These are phyloP conservation scores for Rhizopus stolonifer DNA, from an alignment of 371 early-diverging fungal genomes.

Conservation along the genomic window DNA sequence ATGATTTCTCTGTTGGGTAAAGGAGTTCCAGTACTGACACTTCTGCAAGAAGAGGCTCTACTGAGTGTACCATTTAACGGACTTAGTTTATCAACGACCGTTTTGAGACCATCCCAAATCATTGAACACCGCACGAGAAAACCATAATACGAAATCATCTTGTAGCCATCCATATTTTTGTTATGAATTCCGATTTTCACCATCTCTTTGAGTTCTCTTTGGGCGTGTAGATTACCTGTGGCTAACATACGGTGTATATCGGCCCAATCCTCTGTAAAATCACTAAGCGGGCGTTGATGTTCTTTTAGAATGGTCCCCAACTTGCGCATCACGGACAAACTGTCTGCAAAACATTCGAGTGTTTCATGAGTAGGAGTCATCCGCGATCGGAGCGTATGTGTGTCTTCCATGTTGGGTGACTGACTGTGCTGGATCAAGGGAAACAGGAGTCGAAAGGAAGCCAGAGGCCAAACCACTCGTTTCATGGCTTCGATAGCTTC, in stretches of 20 bases:
- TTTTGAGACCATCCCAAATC: slow-evolving; percentile 28
- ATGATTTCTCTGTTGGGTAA: slow-evolving; percentile 17
- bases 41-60: slow-evolving; percentile 12
- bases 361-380: slow-evolving; percentile 19
- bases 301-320: slow-evolving; percentile 18
- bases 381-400: slow-evolving; percentile 4
- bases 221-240: slow-evolving; percentile 13
- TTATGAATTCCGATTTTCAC: slow-evolving; percentile 12
- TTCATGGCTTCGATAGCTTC: slow-evolving; percentile 41
- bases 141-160: slow-evolving; percentile 23
- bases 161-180: slow-evolving; percentile 18
- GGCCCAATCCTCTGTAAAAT: slow-evolving; percentile 21
- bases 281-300: slow-evolving; percentile 15
- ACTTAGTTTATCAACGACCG: slow-evolving; percentile 25
- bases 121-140: slow-evolving; percentile 27
- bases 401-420: not conserved
- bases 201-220: slow-evolving; percentile 13
- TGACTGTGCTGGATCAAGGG: slow-evolving; percentile 20
- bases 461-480: slow-evolving; percentile 34
- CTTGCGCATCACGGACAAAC: slow-evolving; percentile 20
- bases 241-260: slow-evolving; percentile 23
- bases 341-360: slow-evolving; percentile 19
- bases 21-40: slow-evolving; percentile 7
- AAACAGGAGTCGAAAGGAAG: slow-evolving; percentile 32
- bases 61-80: slow-evolving; percentile 22